Percentiles rank a stretch among this genome's conserved stretches.
phyloP scores from a whole-genome alignment of 2,329 filamentous ascomycete species.

The Malbranchea cinnamomea region DNA sequence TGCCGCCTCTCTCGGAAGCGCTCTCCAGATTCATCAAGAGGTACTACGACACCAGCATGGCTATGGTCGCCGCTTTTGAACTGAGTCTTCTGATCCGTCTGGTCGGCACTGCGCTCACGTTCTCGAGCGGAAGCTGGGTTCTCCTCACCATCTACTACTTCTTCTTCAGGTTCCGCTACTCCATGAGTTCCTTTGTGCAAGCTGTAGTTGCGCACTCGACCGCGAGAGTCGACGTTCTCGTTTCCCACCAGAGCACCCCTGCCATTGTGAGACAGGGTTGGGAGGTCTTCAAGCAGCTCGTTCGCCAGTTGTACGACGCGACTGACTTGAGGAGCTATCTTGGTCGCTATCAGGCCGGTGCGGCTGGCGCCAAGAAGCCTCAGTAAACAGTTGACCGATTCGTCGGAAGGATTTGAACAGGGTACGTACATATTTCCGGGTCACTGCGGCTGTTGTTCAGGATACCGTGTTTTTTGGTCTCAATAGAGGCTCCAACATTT shows the following conservation, averaged over 20 bases:
- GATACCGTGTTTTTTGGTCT: no score
- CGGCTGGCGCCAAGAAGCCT: constrained; percentile 30
- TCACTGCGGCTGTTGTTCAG: no score
- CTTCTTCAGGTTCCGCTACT: constrained; percentile 81
- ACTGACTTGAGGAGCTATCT: constrained; percentile 68
- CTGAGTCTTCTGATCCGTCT: constrained; percentile 77
- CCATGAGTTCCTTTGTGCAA: constrained; percentile 89
- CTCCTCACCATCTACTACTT: constrained; percentile 71
- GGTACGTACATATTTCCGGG: no score
- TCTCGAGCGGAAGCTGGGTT: constrained; percentile 84
- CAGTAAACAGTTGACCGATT: constrained; percentile 24
- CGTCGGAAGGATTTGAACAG: neutral
- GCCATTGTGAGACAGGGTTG: constrained; percentile 65
- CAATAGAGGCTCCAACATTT: no score
- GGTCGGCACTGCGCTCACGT: constrained; percentile 64
- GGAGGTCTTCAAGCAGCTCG: constrained; percentile 59
- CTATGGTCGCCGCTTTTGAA: constrained; percentile 75
- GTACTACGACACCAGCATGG: constrained; percentile 96
- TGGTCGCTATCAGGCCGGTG: constrained; percentile 26
- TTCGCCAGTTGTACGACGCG: constrained; percentile 59
- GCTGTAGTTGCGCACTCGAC: constrained; percentile 57
- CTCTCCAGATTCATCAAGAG: constrained; percentile 93
- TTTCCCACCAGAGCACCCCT: constrained; percentile 75
- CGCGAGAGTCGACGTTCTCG: constrained; percentile 62
- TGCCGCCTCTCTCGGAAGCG: constrained; percentile 56